A percentile compares a stretch with the other conserved stretches of the same genome.
These are phyloP conservation scores for Ilex paraguariensis DNA, from an alignment of 305 asterid species.

Conservation along the genomic window DNA sequence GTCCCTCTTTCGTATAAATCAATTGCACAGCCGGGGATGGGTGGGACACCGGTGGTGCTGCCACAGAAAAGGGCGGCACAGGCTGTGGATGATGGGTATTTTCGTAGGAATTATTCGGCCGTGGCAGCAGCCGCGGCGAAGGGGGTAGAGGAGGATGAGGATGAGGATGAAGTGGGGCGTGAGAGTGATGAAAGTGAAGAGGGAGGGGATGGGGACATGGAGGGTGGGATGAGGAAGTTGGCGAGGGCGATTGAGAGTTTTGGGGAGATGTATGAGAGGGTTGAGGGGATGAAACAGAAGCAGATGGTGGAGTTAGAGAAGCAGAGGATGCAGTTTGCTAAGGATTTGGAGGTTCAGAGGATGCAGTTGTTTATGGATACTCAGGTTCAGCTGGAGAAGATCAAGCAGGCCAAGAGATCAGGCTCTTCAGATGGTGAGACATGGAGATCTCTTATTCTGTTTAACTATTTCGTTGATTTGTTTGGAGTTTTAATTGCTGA, in stretches of 20 bases:
- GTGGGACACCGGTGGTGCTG: background rate
- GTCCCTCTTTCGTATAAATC: background rate
- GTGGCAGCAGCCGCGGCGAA: background rate
- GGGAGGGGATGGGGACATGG: background rate
- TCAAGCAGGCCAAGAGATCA: background rate
- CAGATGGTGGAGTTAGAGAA: slow-evolving; percentile 4
- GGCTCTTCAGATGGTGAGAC: background rate
- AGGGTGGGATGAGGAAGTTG: background rate
- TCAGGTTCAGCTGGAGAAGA: slow-evolving; percentile 4
- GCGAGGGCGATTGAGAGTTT: slow-evolving; percentile 2
- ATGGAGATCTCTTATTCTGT: too few species aligned
- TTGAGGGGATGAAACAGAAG: background rate
- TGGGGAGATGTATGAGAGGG: slow-evolving; percentile 1
- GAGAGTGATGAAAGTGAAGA: background rate
- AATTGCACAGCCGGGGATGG: too few species aligned
- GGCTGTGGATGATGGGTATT: background rate
- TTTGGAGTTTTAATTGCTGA: too few species aligned
- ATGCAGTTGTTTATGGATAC: slow-evolving; percentile 3
- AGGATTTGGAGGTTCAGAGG: slow-evolving; percentile 7
- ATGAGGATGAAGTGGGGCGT: background rate
- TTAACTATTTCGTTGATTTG: too few species aligned
- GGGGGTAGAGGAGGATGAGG: background rate
- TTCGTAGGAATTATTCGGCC: background rate
- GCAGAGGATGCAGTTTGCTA: slow-evolving; percentile 3
- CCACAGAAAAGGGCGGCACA: background rate